Conservation (phyloP, 164 flowering plant species). For the Paratinospora sagittata region DNA sequence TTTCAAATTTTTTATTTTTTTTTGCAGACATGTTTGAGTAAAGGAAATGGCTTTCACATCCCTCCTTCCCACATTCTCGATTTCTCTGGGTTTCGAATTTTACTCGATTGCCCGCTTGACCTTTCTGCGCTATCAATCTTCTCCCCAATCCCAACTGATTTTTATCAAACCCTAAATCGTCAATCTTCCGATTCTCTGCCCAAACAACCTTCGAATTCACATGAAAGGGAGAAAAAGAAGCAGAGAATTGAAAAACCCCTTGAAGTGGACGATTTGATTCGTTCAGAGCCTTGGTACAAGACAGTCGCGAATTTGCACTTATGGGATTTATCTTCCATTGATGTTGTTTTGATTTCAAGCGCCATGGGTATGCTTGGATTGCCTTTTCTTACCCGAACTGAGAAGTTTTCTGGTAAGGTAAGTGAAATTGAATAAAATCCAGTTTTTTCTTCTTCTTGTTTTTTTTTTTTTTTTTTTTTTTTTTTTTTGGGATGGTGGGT, state of each 20-base stretch:
- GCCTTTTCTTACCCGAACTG: slow-evolving; percentile 63
- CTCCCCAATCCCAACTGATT: slow-evolving; percentile 46
- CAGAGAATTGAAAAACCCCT: slow-evolving; percentile 33
- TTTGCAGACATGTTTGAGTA: slow-evolving; percentile 45
- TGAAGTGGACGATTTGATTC: slow-evolving; percentile 37
- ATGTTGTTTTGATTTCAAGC: slow-evolving; percentile 69
- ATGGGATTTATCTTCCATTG: slow-evolving; percentile 68
- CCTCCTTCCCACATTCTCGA: slow-evolving; percentile 30
- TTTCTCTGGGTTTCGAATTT: slow-evolving; percentile 49
- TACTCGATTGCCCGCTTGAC: slow-evolving; percentile 83
- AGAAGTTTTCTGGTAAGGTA: slow-evolving; percentile 74
- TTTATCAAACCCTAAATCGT: slow-evolving; percentile 4
- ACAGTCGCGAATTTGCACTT: slow-evolving; percentile 47
- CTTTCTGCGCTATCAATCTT: slow-evolving; percentile 66
- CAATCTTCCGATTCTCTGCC: slow-evolving; percentile 6
- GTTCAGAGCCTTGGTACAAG: slow-evolving; percentile 71
- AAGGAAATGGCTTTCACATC: slow-evolving; percentile 27
- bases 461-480: too few species aligned
- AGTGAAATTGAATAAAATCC: not conserved
- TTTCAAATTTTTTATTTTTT: too few species aligned
- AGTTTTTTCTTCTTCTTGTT: too few species aligned
- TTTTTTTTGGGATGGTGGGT: too few species aligned
- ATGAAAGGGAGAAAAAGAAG: slow-evolving; percentile 27
- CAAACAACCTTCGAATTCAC: slow-evolving; percentile 1
- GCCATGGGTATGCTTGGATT: slow-evolving; percentile 88